Evolutionary conservation across 176 grass and related monocot genomes (phyloP), one percentile per base, ranked within the genome.

Genomic region (Sorghum bicolor): DNA sequence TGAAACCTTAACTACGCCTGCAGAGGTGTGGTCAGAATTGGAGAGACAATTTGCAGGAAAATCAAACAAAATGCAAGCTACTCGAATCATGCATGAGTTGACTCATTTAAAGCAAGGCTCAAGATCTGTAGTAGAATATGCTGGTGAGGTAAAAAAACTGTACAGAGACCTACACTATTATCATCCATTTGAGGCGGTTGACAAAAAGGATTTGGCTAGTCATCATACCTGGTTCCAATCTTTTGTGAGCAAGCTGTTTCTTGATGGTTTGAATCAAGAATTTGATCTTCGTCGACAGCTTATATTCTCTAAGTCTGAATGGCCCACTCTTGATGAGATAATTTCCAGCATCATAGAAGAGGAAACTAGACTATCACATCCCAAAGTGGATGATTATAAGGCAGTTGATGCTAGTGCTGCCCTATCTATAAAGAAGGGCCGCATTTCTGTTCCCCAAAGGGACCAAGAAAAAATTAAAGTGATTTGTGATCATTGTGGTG

Each of bases 391-490:
- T 38, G 33, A 24, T 11, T 20, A 58, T 6, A 38, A 20, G 2
- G 7, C 4, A 48, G 4, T 37, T 38, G 74, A 76, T 76, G 48
- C 9, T 37, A 10, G 8, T 34, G 48, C 50, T 10, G 72, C 47
- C 2, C 15, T 57, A 19, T 55, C 28, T 2, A 75, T 75, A 4
- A 17, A 75, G 10, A 50, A 30, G 1, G 0, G 3, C 5, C 45
- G 2, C 8, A 2, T 9, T 2, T 4, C 10, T 6, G 10, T 5
- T 2, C 5, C 26, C 0, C 2, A 0, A 2, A 0, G 8, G 0
- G 29, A 36, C 2, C 2, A 16, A 22, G 26, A 22, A 8, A 75
- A 13, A 11, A 36, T 17, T 0, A 53, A 53, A 11, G 19, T 29
- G 3, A 33, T 36, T 14, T 76, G 48, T 76, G 48, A 76, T 0